These are phyloP conservation scores for Fraxinus velutina DNA, from an alignment of 305 asterid species.

Conservation along the genomic window DNA sequence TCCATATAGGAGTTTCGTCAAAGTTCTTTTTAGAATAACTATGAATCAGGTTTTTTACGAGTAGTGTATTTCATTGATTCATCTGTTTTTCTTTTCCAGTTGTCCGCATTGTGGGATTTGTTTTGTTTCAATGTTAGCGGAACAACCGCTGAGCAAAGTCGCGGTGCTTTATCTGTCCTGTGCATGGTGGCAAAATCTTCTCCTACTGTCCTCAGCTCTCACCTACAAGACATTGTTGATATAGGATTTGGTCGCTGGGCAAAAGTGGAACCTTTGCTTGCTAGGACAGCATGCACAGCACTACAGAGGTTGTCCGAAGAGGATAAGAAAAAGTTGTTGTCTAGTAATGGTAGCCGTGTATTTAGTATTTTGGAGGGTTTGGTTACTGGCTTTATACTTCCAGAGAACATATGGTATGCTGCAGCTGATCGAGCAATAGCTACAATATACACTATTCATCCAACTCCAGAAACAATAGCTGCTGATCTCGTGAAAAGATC, in stretches of 20 bases:
- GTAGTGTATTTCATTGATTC: slow-evolving; percentile 10
- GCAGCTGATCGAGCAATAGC: slow-evolving; percentile 84
- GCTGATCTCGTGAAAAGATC: slow-evolving; percentile 69
- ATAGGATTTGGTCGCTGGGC: slow-evolving; percentile 99
- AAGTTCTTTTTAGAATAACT: not conserved
- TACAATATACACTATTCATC: slow-evolving; percentile 74
- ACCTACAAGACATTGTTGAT: slow-evolving; percentile 85
- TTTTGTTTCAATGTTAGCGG: slow-evolving; percentile 88
- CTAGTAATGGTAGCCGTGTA: slow-evolving; percentile 64
- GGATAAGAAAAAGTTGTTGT: slow-evolving; percentile 67
- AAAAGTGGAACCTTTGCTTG: slow-evolving; percentile 83
- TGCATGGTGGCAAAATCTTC: slow-evolving; percentile 91
- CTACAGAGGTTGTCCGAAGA: slow-evolving; percentile 83
- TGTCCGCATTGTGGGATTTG: slow-evolving; percentile 92
- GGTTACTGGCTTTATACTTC: slow-evolving; percentile 60
- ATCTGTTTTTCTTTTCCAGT: slow-evolving; percentile 46
- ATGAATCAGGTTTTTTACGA: not conserved
- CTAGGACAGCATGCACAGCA: slow-evolving; percentile 87
- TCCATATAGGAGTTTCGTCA: not conserved
- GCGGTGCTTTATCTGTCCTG: slow-evolving; percentile 87
- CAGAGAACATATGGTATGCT: slow-evolving; percentile 82
- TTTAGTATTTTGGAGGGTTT: slow-evolving; percentile 69
- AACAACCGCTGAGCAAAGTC: slow-evolving; percentile 88
- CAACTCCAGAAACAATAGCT: slow-evolving; percentile 77
- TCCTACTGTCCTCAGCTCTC: slow-evolving; percentile 73